phyloP scores from a whole-genome alignment of 306 rosid species.

The Abrus pulchellus region DNA sequence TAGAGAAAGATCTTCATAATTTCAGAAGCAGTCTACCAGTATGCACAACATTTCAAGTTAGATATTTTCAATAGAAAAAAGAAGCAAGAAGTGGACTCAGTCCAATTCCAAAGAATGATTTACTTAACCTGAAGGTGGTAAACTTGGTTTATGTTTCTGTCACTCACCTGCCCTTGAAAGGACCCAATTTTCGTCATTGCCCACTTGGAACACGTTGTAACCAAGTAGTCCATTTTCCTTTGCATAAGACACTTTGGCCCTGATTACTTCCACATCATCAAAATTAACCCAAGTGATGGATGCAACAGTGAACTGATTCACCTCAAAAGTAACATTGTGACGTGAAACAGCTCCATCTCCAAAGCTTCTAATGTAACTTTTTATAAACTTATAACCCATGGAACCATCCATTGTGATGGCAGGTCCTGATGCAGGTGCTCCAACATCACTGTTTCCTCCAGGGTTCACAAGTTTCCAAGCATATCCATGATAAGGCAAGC shows the following conservation, averaged over 20 bases:
- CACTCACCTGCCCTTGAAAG: slow-evolving; percentile 57
- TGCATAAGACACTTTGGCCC: slow-evolving; percentile 63
- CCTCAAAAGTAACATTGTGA: slow-evolving; percentile 58
- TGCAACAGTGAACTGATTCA: slow-evolving; percentile 53
- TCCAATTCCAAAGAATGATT: neutral
- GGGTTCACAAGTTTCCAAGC: slow-evolving; percentile 56
- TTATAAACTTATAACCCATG: slow-evolving; percentile 52
- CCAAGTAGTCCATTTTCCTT: slow-evolving; percentile 61
- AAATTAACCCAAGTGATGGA: slow-evolving; percentile 56
- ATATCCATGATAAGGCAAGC: slow-evolving; percentile 65
- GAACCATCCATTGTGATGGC: slow-evolving; percentile 51
- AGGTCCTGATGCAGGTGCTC: slow-evolving; percentile 53
- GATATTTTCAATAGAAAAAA: slow-evolving; percentile 10
- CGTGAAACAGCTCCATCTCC: slow-evolving; percentile 41
- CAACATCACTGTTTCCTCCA: slow-evolving; percentile 41
- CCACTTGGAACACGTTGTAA: slow-evolving; percentile 60
- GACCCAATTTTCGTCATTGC: slow-evolving; percentile 65
- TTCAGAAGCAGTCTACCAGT: neutral
- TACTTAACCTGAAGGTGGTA: neutral
- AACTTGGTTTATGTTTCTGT: too few species aligned
- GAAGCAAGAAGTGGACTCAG: neutral
- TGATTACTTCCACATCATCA: slow-evolving; percentile 63
- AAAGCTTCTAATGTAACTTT: slow-evolving; percentile 50
- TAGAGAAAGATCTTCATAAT: neutral
- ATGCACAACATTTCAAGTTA: neutral